Percentiles rank a stretch among this genome's conserved stretches.
Evolutionary conservation across 2,329 filamentous ascomycete species (phyloP).

Genomic region (Penicillium psychrosexuale): DNA sequence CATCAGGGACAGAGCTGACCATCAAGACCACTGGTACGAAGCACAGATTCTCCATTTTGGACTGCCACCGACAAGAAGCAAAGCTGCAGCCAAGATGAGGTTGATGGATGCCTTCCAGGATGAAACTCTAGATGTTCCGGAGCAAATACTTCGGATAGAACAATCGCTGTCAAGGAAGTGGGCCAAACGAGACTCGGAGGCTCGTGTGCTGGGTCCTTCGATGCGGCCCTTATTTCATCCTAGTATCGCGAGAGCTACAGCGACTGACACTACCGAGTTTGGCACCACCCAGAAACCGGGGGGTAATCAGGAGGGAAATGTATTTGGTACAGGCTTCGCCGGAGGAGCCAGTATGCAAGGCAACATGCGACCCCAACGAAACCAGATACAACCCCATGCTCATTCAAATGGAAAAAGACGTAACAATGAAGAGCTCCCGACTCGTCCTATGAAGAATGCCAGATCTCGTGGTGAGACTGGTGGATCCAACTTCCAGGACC

Average conservation of each 20-base stretch:
- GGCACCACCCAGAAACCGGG: not conserved
- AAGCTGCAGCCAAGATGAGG: constrained; percentile 58
- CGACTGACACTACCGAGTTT: not conserved
- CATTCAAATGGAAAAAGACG: not conserved
- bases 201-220: not conserved
- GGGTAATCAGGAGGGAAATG: not conserved
- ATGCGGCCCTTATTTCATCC: not conserved
- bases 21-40: constrained; percentile 60
- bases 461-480: not conserved
- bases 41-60: constrained; percentile 64
- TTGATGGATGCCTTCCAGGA: constrained; percentile 56
- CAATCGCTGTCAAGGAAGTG: constrained; percentile 57
- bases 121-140: constrained; percentile 50
- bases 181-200: constrained; percentile 45
- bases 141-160: constrained; percentile 51
- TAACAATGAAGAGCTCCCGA: not conserved
- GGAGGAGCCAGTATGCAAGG: not conserved
- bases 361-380: not conserved
- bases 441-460: not conserved
- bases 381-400: not conserved
- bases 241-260: not conserved
- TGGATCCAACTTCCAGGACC: not conserved
- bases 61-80: constrained; percentile 55
- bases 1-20: constrained; percentile 40
- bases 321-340: too few relatives aligned